A percentile compares a stretch with the other conserved stretches of the same genome.
Conservation (phyloP, 148 eudicot genomes). For the Pharnaceum exiguum region DNA sequence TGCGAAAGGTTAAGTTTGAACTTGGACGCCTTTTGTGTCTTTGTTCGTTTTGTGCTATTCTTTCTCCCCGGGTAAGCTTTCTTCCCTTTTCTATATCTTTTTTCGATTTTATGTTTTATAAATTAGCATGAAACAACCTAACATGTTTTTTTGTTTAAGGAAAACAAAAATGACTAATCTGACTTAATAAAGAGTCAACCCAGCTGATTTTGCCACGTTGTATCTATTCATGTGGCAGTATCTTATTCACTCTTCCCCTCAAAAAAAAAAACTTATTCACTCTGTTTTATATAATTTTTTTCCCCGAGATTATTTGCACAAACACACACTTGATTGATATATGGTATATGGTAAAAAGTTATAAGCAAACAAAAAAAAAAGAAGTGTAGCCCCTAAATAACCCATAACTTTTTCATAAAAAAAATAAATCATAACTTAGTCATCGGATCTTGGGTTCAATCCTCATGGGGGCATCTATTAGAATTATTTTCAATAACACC, state of each 20-base stretch:
- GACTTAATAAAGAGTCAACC: neutral
- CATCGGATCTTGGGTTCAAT: too few relatives aligned
- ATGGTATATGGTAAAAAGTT: too few relatives aligned
- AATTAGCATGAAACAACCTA: neutral
- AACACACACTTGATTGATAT: too few relatives aligned
- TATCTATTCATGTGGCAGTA: neutral
- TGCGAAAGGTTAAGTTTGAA: conserved; percentile 17
- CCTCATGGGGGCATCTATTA: too few relatives aligned
- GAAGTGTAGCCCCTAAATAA: too few relatives aligned
- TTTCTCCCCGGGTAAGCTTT: neutral
- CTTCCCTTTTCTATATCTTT: neutral
- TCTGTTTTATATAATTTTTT: too few relatives aligned
- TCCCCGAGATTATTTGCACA: too few relatives aligned
- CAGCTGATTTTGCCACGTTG: neutral
- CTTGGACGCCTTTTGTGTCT: conserved; percentile 19
- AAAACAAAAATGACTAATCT: neutral
- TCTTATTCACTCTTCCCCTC: neutral
- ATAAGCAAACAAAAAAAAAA: too few relatives aligned
- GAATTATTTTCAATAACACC: too few relatives aligned
- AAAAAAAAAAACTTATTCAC: too few relatives aligned
- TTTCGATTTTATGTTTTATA: neutral
- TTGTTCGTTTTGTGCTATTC: conserved; percentile 6
- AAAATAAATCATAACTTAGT: too few relatives aligned
- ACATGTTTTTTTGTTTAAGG: neutral
- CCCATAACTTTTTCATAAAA: too few relatives aligned